Conservation (phyloP, 805 yeast species). For the Candida ipomoeae region DNA sequence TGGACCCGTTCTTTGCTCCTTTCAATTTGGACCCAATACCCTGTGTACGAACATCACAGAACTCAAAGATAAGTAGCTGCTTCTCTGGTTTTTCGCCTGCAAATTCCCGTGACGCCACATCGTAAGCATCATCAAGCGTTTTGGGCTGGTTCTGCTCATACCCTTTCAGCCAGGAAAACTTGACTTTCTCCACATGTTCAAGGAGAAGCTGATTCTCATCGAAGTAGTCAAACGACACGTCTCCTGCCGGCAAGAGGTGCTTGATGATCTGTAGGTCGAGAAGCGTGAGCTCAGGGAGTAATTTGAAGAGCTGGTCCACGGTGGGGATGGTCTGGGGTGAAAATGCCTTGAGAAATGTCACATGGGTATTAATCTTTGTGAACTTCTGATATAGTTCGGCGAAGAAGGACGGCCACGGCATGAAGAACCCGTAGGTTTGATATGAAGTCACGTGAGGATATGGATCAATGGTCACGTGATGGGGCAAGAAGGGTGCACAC, state of each 20-base stretch:
- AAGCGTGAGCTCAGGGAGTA: conserved; percentile 29
- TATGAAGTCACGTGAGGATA: not conserved
- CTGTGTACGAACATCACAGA: conserved; percentile 63
- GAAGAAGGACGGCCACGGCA: conserved; percentile 13
- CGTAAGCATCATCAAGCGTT: conserved; percentile 48
- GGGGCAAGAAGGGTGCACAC: too few species aligned
- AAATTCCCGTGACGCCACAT: conserved; percentile 48
- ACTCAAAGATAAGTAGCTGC: conserved; percentile 69
- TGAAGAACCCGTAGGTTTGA: not conserved
- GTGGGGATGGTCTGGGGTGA: conserved; percentile 21
- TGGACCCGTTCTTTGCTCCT: conserved; percentile 9
- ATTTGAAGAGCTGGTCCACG: conserved; percentile 31
- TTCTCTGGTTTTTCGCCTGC: conserved; percentile 43
- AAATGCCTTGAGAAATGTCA: conserved; percentile 30
- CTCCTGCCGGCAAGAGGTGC: conserved; percentile 62
- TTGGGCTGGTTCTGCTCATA: conserved; percentile 29
- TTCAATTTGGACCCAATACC: conserved; percentile 34
- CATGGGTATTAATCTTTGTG: conserved; percentile 26
- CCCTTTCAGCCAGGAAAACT: conserved; percentile 33
- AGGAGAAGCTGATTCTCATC: conserved; percentile 66
- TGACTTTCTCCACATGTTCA: conserved; percentile 42
- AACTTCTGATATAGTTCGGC: conserved; percentile 10
- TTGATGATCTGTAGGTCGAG: conserved; percentile 64
- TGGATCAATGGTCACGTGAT: not conserved
- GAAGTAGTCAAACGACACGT: conserved; percentile 62